These are phyloP conservation scores for Aquilaria malaccensis DNA, from an alignment of 345 rosid species.

Conservation along the genomic window DNA sequence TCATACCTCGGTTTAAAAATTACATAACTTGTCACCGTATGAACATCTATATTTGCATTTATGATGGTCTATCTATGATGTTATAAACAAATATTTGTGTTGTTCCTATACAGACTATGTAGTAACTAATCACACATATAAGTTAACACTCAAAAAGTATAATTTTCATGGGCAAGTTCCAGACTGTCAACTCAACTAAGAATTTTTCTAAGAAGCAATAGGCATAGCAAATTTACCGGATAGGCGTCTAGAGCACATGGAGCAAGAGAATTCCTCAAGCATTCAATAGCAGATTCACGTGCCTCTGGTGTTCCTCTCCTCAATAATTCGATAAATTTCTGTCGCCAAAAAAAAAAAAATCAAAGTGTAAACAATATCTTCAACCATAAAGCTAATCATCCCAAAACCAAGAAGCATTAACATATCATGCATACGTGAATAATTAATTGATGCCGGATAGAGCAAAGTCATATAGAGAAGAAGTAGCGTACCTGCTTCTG, in stretches of 20 bases:
- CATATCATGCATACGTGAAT: not conserved
- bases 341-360: constrained; percentile 10
- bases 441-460: not conserved
- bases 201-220: not conserved
- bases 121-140: too few relatives aligned
- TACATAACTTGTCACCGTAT: too few relatives aligned
- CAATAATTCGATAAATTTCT: constrained; percentile 92
- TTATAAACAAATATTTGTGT: too few relatives aligned
- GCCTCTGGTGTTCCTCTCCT: constrained; percentile 68
- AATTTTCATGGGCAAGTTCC: too few relatives aligned
- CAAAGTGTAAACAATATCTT: not conserved
- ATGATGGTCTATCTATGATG: too few relatives aligned
- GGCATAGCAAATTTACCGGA: constrained; percentile 41
- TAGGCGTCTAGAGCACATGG: constrained; percentile 98
- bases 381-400: not conserved
- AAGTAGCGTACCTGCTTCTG: constrained; percentile 66
- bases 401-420: not conserved
- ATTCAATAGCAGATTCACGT: constrained; percentile 57
- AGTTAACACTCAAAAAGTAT: too few relatives aligned
- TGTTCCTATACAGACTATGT: too few relatives aligned
- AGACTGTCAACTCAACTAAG: too few relatives aligned
- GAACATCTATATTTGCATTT: too few relatives aligned
- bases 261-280: constrained; percentile 77
- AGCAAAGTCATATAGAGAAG: not conserved
- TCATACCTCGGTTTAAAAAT: too few relatives aligned